Percentiles rank a stretch among this genome's conserved stretches.
Evolutionary conservation across 2,329 filamentous ascomycete species (phyloP).

Genomic region (Chaetomium sp.): DNA sequence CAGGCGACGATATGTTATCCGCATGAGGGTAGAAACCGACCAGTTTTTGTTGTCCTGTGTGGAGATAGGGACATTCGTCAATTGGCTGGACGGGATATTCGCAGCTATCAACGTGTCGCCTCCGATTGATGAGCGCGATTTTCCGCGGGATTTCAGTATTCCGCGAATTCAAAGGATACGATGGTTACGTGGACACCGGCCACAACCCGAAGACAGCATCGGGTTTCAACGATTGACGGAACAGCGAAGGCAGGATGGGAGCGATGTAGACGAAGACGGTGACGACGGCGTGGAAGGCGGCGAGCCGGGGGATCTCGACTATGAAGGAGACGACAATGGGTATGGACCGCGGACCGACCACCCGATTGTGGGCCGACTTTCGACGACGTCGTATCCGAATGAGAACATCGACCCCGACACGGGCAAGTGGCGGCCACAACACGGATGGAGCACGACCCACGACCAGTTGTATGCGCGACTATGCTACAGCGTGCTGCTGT

Average conservation of each 20-base stretch:
- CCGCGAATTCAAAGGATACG: conserved; percentile 50
- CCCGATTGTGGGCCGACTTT: conserved; percentile 33
- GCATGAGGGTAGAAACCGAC: conserved; percentile 66
- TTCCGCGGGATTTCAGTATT: conserved; percentile 56
- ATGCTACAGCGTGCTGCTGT: conserved; percentile 53
- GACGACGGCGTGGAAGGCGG: conserved; percentile 13
- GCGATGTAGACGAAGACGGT: conserved; percentile 12
- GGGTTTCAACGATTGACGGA: conserved; percentile 22
- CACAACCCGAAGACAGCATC: conserved; percentile 22
- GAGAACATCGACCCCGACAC: conserved; percentile 41
- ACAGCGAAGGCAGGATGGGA: conserved; percentile 13
- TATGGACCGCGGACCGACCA: conserved; percentile 14
- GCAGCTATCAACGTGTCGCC: conserved; percentile 67
- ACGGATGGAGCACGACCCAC: conserved; percentile 49
- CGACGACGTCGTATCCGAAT: conserved; percentile 41
- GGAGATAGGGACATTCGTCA: conserved; percentile 58
- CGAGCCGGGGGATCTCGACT: conserved; percentile 20
- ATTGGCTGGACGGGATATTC: conserved; percentile 62
- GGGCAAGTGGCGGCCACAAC: conserved; percentile 51
- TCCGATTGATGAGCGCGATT: conserved; percentile 63
- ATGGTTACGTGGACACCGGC: conserved; percentile 39
- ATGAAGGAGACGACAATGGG: conserved; percentile 13
- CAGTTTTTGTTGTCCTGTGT: conserved; percentile 65
- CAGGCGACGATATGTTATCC: conserved; percentile 59
- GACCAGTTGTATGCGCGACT: conserved; percentile 55